A percentile compares a stretch with the other conserved stretches of the same genome.
These are phyloP conservation scores for Hypseocharis bilobata DNA, from an alignment of 441 rosid genomes.

Conservation along the genomic window DNA sequence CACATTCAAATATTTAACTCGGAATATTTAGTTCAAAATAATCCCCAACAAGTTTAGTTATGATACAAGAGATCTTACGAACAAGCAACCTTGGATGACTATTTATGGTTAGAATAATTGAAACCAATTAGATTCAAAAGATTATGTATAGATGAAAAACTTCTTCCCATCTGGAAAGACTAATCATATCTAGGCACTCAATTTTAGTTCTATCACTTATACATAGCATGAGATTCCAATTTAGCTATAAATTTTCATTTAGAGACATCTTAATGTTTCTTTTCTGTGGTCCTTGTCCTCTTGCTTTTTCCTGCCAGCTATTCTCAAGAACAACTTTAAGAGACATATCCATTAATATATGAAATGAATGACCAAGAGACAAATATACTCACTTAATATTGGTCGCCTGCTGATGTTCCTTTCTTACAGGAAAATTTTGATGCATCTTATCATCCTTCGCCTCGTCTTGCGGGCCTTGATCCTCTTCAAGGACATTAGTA, in stretches of 20 bases:
- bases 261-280: neutral
- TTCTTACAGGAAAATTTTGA: slow-evolving; percentile 8
- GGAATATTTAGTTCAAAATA: too few species aligned
- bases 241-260: neutral
- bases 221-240: too few species aligned
- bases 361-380: neutral
- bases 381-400: slow-evolving; percentile 18
- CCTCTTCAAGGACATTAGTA: slow-evolving; percentile 9
- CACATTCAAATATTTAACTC: too few species aligned
- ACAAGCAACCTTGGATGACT: too few species aligned
- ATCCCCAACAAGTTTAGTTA: too few species aligned
- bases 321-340: neutral
- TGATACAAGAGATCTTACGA: too few species aligned
- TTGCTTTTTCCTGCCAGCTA: neutral
- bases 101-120: too few species aligned
- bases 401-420: slow-evolving; percentile 25
- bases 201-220: neutral
- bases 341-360: neutral
- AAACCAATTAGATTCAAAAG: too few species aligned
- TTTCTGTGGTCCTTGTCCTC: neutral
- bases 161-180: neutral
- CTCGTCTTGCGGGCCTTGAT: slow-evolving; percentile 16
- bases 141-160: too few species aligned
- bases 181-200: neutral
- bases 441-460: slow-evolving; percentile 4